Conservation (phyloP, 164 flowering plant species). For the Liriodendron chinense region DNA sequence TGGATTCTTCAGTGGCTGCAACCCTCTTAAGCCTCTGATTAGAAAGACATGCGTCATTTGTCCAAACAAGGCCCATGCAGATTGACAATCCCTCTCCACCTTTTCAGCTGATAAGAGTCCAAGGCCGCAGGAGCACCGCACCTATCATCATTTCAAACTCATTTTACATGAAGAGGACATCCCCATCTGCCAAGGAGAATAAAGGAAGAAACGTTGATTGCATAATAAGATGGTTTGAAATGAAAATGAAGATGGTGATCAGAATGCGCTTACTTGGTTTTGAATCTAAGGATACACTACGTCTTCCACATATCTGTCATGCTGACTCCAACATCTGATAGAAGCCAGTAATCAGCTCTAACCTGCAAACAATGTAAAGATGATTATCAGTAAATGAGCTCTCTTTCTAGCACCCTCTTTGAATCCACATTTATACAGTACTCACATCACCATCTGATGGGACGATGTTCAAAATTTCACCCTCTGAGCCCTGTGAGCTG, state of each 20-base stretch:
- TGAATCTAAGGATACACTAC: slow-evolving; percentile 1
- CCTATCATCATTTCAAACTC: background rate
- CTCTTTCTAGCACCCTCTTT: background rate
- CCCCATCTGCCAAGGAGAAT: too few species aligned
- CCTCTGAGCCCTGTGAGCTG: slow-evolving; percentile 11
- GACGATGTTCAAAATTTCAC: slow-evolving; percentile 47
- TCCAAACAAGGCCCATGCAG: background rate
- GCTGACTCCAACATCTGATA: slow-evolving; percentile 48
- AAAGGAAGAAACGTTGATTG: too few species aligned
- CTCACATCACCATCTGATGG: slow-evolving; percentile 50
- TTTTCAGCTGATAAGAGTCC: background rate
- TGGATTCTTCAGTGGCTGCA: background rate
- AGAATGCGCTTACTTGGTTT: background rate
- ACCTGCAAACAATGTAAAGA: slow-evolving; percentile 31
- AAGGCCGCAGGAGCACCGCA: background rate
- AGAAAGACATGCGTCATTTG: background rate
- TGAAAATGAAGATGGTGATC: too few species aligned
- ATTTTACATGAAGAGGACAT: background rate
- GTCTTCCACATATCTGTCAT: slow-evolving; percentile 51
- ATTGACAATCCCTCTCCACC: background rate
- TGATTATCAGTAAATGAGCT: background rate
- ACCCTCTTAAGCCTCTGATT: background rate
- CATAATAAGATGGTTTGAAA: too few species aligned
- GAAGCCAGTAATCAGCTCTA: slow-evolving; percentile 70
- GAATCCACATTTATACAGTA: background rate